Evolutionary conservation across 2,329 filamentous ascomycete genomes (phyloP), one percentile per base, ranked within the genome.

Genomic region (Camillea tinctor): DNA sequence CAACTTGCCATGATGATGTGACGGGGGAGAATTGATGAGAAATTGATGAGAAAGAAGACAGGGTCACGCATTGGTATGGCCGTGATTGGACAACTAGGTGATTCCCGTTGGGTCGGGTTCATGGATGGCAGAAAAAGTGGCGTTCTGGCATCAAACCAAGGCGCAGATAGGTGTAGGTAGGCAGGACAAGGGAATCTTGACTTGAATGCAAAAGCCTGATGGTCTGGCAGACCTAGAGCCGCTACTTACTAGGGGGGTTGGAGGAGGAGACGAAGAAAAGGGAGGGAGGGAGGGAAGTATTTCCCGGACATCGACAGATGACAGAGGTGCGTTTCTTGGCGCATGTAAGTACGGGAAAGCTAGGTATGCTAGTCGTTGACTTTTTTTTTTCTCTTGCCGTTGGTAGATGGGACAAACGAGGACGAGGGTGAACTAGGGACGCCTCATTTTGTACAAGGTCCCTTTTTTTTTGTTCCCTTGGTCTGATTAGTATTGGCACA

Each of bases 81-180:
- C 64, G 65, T 71, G 69, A 71, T 72, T 71, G 70, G 70, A 65
- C 58, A 65, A 62, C 55, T 60, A 56, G 24, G 62, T 67, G 64
- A 70, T 66, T 68, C 65, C 66, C 55, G 64, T 58, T 60, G 58
- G 59, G 60, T 60, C 58, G 61, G 60, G 5, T 44, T 44, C 36
- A 44, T 44, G 36, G 64, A 69, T 68, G 68, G 65, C 65, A 60
- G 66, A 57, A 60, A 60, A 56, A 52, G 70, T 72, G 70, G 70
- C 70, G 70, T 68, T 65, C 56, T 59, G 55, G 50, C 24, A 56
- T 50, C 49, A 13, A n/a, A 50, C 21, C 49, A 50, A 23, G 60
- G 59, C 57, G 60, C 61, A 58, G 59, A 62, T n/a, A n/a, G n/a
- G n/a, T n/a, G n/a, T n/a, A n/a, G n/a, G n/a, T n/a, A n/a, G n/a